Evolutionary conservation across 179 eudicot genomes (phyloP).

Genomic region (Camellia oleifera): DNA sequence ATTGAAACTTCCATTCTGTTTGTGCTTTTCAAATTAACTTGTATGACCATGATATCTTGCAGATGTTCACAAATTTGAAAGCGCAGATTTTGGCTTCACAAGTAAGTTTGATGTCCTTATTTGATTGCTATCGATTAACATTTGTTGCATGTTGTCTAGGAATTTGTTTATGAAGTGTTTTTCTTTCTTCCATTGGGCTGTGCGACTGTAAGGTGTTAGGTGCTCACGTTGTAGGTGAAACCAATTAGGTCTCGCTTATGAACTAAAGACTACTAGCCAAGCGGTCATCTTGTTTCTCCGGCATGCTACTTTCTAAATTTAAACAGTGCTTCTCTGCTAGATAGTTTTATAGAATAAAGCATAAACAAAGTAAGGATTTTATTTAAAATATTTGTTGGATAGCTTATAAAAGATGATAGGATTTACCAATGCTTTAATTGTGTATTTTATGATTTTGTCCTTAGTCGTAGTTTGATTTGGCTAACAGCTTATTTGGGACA

Average conservation of each 20-base stretch:
- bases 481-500: too few relatives aligned
- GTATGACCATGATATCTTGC: constrained; percentile 28
- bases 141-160: neutral
- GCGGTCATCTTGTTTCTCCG: too few relatives aligned
- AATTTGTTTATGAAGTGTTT: neutral
- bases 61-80: constrained; percentile 86
- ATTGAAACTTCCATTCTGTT: neutral
- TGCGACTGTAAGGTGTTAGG: neutral
- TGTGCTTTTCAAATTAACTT: constrained; percentile 6
- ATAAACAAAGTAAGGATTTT: too few relatives aligned
- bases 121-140: neutral
- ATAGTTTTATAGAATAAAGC: too few relatives aligned
- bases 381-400: too few relatives aligned
- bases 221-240: neutral
- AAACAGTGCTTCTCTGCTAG: too few relatives aligned
- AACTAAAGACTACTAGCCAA: too few relatives aligned
- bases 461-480: too few relatives aligned
- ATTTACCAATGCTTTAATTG: too few relatives aligned
- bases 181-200: neutral
- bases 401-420: too few relatives aligned
- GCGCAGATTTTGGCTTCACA: constrained; percentile 83
- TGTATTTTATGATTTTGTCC: too few relatives aligned
- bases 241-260: neutral
- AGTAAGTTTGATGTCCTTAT: constrained; percentile 40
- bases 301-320: neutral